phyloP scores from a whole-genome alignment of 2,329 filamentous ascomycete genomes.

The Zarea fungicola region DNA sequence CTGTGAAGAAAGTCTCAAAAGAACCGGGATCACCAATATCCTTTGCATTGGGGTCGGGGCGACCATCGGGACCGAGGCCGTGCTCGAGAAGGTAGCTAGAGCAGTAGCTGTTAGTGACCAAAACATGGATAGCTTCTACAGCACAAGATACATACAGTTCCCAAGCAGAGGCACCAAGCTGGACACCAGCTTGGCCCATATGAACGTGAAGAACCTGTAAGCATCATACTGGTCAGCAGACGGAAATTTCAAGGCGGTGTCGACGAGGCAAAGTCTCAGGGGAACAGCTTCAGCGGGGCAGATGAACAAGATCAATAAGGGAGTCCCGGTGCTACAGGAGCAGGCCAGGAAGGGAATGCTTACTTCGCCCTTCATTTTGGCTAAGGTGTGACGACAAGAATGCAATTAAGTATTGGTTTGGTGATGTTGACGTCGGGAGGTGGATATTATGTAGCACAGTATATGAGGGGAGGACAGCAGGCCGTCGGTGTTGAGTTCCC shows the following conservation, averaged over 20 bases:
- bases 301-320: conserved; percentile 7
- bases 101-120: conserved; percentile 2
- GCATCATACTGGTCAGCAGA: conserved; percentile 16
- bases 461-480: conserved; percentile 22
- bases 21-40: conserved; percentile 58
- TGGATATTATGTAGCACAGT: conserved; percentile 12
- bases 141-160: conserved; percentile 56
- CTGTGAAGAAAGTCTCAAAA: conserved; percentile 69
- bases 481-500: conserved; percentile 30
- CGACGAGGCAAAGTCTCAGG: background rate
- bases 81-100: conserved; percentile 67
- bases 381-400: conserved; percentile 19
- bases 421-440: conserved; percentile 21
- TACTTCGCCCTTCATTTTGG: conserved; percentile 55
- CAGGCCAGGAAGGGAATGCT: conserved; percentile 19
- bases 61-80: conserved; percentile 60
- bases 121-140: conserved; percentile 19
- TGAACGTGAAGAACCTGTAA: conserved; percentile 58
- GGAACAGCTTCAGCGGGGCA: conserved; percentile 10
- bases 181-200: conserved; percentile 64
- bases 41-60: conserved; percentile 55
- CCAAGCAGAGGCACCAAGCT: conserved; percentile 72
- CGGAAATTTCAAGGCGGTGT: conserved; percentile 9
- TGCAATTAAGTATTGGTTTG: conserved; percentile 18
- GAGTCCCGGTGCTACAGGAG: background rate